Evolutionary conservation across 371 early-diverging fungal genomes (phyloP), one percentile per base, ranked within the genome.

Genomic region (Apophysomyces elegans): DNA sequence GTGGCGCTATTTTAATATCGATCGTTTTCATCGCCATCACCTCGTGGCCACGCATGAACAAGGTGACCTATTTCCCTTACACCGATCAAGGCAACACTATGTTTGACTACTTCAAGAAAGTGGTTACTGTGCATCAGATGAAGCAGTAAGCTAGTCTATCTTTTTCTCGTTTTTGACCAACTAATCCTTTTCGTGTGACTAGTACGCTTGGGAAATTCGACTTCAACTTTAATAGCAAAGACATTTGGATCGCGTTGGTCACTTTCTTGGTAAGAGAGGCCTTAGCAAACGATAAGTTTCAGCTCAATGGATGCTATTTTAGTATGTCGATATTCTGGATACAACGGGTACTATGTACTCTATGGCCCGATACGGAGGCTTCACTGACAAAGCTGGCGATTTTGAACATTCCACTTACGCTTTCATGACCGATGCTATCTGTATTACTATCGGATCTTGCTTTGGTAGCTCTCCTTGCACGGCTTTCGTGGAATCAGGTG

Each of bases 281-380:
- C 35, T 7, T 50, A 41, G 4, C 11, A 50, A 45, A 50, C 21
- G 54, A 21, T 50, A 32, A 12, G 1, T 21, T 12, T 4, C 13
- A 11, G 12, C 11, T 16, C 13, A 13, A 11, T 35, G n/a, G 37
- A 36, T n/a, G 13, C 6, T 7, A 58, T 58, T 9, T 11, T 36
- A 58, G 41, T 91, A 90, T 64, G 91, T 92, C 56, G 93, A 92
- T 70, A 88, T 92, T 56, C 74, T 92, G 72, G 93, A 91, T 70
- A 86, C 90, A 61, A 91, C 91, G 4, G 91, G 91, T 16, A 90
- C 90, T 11, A 73, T 92, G 80, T 91, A 87, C 60, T 89, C 90
- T 9, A 89, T 91, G 86, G 90, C 89, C 36, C 79, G 82, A 56
- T 92, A 91, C 70, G 91, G 86, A 70, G 91, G 91, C 14, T 88